phyloP scores from a whole-genome alignment of 208 protist species.

The Herpetomonas samuelpessoai region DNA sequence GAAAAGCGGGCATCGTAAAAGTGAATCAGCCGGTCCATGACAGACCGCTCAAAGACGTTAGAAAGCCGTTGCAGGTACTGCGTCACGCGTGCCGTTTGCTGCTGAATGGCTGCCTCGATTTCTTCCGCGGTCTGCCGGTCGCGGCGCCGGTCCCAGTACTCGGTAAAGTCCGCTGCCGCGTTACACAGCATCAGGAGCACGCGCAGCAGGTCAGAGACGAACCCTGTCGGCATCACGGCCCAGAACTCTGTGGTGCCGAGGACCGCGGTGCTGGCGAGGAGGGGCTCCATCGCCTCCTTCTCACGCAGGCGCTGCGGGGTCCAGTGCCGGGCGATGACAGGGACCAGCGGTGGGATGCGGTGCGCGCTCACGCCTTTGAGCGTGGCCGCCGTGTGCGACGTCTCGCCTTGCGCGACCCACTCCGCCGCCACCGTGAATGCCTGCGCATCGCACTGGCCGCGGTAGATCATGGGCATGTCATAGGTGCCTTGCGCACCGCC shows the following conservation, averaged over 20 bases:
- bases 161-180: constrained; percentile 21
- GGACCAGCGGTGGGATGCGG: too few relatives aligned
- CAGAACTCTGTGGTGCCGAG: constrained; percentile 43
- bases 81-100: constrained; percentile 2
- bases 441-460: too few relatives aligned
- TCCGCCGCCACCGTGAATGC: too few relatives aligned
- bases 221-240: constrained; percentile 24
- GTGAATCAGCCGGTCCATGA: constrained; percentile 23
- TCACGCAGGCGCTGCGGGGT: not conserved
- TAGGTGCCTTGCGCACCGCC: constrained; percentile 11
- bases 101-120: too few relatives aligned
- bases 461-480: constrained; percentile 33
- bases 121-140: too few relatives aligned
- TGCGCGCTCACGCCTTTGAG: too few relatives aligned
- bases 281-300: constrained; percentile 1
- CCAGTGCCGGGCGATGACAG: too few relatives aligned
- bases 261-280: constrained; percentile 31
- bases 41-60: not conserved
- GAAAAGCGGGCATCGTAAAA: constrained; percentile 40
- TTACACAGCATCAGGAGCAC: constrained; percentile 49
- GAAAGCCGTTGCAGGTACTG: constrained; percentile 16
- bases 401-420: too few relatives aligned
- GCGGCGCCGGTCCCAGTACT: constrained; percentile 5
- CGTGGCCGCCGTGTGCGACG: too few relatives aligned
- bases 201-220: constrained; percentile 50